A percentile compares a stretch with the other conserved stretches of the same genome.
Conservation (phyloP, 2,329 filamentous ascomycete genomes). For the Colletotrichum incanum region DNA sequence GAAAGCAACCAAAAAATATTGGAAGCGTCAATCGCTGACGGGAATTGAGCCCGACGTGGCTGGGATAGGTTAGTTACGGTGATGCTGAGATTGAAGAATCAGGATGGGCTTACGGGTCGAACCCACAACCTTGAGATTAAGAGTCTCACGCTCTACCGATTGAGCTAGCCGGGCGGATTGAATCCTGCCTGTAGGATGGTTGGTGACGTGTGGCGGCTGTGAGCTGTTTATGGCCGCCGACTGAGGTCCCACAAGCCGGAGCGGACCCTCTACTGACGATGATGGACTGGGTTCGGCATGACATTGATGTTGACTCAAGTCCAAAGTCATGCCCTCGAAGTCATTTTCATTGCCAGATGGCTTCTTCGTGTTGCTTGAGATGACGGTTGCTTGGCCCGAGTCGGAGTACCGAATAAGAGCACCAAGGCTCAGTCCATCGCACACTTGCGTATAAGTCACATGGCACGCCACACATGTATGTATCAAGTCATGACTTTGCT, state of each 20-base stretch:
- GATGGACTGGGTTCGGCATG: background rate
- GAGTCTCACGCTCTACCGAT: constrained; percentile 84
- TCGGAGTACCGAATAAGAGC: background rate
- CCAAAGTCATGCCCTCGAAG: background rate
- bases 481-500: too few species aligned
- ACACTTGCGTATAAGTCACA: background rate
- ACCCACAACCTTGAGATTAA: constrained; percentile 74
- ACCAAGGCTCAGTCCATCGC: background rate
- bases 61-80: background rate
- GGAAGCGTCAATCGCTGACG: constrained; percentile 19
- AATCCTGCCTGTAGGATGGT: constrained; percentile 25
- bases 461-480: background rate
- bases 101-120: constrained; percentile 53
- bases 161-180: constrained; percentile 72
- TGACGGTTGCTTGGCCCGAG: background rate
- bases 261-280: background rate
- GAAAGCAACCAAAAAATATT: background rate
- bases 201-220: background rate
- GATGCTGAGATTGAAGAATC: too few species aligned
- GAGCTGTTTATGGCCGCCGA: background rate
- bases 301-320: background rate
- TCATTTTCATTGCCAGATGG: too few species aligned
- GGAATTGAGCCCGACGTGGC: constrained; percentile 42
- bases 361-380: background rate
- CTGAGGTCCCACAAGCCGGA: background rate